Percentiles rank a stretch among this genome's conserved stretches.
These are phyloP conservation scores for Cephalotrichum gorgonifer DNA, from an alignment of 2,329 filamentous ascomycete genomes.

Conservation along the genomic window DNA sequence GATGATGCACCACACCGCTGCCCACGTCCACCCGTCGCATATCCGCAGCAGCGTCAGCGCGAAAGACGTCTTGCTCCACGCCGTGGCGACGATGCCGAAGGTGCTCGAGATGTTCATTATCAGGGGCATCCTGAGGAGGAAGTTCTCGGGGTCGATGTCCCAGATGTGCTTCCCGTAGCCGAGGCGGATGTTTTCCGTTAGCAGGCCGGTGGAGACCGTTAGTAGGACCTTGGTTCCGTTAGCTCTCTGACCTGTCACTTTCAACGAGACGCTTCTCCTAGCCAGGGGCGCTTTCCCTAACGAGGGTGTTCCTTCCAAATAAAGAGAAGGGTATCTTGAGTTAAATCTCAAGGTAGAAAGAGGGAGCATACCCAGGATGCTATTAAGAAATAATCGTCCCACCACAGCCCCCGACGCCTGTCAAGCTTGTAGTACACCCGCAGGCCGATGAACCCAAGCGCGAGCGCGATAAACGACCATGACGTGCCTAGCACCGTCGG, in stretches of 20 bases:
- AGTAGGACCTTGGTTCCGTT: conserved; percentile 5
- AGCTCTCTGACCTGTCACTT: background rate
- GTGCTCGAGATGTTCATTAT: conserved; percentile 1
- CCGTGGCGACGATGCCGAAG: conserved; percentile 2
- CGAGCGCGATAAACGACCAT: conserved; percentile 8
- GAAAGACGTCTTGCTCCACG: conserved; percentile 19
- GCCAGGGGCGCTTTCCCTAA: too few species aligned
- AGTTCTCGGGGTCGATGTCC: conserved; percentile 5
- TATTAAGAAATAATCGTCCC: conserved; percentile 25
- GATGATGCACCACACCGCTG: conserved; percentile 16
- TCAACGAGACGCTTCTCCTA: background rate
- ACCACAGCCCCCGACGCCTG: conserved; percentile 23
- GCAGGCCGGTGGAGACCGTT: background rate
- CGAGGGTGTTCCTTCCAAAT: too few species aligned
- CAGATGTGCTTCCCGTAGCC: conserved; percentile 12
- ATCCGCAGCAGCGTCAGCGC: conserved; percentile 18
- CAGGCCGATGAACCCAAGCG: conserved; percentile 13
- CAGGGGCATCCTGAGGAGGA: conserved; percentile 4
- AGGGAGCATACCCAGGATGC: conserved; percentile 19
- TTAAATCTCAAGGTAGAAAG: too few species aligned
- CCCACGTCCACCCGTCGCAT: conserved; percentile 12
- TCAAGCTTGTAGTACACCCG: conserved; percentile 25
- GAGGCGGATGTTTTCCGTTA: conserved; percentile 5
- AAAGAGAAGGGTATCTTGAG: background rate
- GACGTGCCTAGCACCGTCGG: conserved; percentile 3